Base-by-base conservation (phyloP, 371 early-diverging fungal species). In the Apophysomyces variabilis region DNA sequence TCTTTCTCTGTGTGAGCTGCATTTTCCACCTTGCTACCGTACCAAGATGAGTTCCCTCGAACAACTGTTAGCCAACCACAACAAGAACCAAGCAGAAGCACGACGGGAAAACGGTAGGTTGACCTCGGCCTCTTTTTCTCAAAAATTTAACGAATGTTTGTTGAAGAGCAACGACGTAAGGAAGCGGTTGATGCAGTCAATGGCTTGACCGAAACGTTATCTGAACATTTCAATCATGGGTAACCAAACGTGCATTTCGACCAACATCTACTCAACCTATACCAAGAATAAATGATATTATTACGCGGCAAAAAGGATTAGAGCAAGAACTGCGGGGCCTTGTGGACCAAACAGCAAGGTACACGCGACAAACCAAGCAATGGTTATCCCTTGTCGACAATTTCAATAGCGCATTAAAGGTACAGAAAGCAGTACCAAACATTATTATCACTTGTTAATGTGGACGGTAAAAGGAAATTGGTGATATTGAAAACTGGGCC, bases 401-500 rank as follows among this genome's bases (percentile, higher is more conserved):
- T 60, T 85, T 89, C 67, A 87, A 87, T 60, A 69, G 78, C 1
- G 84, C 89, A 21, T 68, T 89, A 36, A 89, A 91, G 78, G 87
- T 84, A 66, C 14, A 64, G 11, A 14, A 26, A 37, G 14, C 32
- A 35, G 58, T 8, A 9, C 26, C 13, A 35, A 45, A 45, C 14
- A 8, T 39, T n/a, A 41, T 50, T 16, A 21, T 26, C 64, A 57
- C 32, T 26, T 26, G 32, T 26, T 26, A 26, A 26, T 26, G 37
- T 32, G 38, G 5, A 7, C 18, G 50, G 32, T 1, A 9, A 36
- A 72, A 90, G 87, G 92, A 92, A 68, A 78, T 94, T 7, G 94
- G 94, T 21, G 92, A 93, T 71, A 88, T 93, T n/a, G 79, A 87
- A 64, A 90, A 91, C 69, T 94, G 94, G 94, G 89, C 91, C 0